Evolutionary conservation across 805 yeast genomes (phyloP).

Genomic region (Cyberlindnera mississippiensis): DNA sequence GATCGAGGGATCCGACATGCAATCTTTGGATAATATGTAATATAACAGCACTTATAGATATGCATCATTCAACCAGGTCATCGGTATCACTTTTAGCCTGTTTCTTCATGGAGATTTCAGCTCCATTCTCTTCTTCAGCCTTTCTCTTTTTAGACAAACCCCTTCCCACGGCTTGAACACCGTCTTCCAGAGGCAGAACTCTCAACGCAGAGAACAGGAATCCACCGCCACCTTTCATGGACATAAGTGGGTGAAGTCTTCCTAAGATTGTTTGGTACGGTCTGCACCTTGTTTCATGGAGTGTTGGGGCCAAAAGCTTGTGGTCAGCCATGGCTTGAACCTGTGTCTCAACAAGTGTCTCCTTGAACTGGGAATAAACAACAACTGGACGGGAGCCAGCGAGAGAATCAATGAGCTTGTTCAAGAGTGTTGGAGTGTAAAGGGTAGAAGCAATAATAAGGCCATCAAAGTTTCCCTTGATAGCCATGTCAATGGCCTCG

Average conservation of each 20-base stretch:
- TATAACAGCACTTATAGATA: constrained; percentile 1
- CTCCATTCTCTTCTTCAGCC: constrained; percentile 24
- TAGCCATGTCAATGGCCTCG: constrained; percentile 45
- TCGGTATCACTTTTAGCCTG: constrained; percentile 1
- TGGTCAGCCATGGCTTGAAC: constrained; percentile 63
- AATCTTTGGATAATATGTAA: not conserved
- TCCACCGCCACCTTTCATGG: constrained; percentile 91
- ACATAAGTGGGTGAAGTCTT: constrained; percentile 92
- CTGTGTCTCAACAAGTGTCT: constrained; percentile 69
- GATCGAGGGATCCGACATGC: constrained; percentile 29
- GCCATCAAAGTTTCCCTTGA: constrained; percentile 63
- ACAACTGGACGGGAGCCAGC: constrained; percentile 89
- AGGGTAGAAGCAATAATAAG: constrained; percentile 71
- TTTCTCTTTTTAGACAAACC: constrained; percentile 39
- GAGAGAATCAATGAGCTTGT: constrained; percentile 55
- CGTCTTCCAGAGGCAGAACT: constrained; percentile 66
- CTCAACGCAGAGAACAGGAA: constrained; percentile 73
- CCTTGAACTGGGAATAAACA: constrained; percentile 78
- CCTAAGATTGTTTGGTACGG: constrained; percentile 93
- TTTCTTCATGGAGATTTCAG: constrained; percentile 1
- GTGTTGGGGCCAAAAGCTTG: constrained; percentile 75
- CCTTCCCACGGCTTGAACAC: constrained; percentile 69
- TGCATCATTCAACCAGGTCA: not conserved
- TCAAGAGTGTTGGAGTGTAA: constrained; percentile 60
- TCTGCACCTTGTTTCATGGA: constrained; percentile 77